Conservation (phyloP, 2,329 filamentous ascomycete species). For the Ophiosphaerella herpotricha region DNA sequence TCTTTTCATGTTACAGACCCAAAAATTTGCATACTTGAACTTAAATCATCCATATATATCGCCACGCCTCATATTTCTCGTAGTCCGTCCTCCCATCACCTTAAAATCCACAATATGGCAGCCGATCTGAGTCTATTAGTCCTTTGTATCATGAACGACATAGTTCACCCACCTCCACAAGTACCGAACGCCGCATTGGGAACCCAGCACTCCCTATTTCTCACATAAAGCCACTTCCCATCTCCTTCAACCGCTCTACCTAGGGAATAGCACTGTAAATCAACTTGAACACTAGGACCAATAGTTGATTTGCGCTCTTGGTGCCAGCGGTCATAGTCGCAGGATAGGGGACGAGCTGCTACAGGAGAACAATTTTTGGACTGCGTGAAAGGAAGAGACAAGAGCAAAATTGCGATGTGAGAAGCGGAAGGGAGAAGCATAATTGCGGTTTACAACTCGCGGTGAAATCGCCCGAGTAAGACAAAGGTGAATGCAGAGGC, state of each 20-base stretch:
- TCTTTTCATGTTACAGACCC: too few species aligned
- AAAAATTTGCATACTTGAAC: too few species aligned
- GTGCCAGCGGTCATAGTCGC: slow-evolving; percentile 5
- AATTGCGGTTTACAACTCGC: background rate
- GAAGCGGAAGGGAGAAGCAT: background rate
- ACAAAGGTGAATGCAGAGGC: background rate
- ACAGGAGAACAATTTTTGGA: slow-evolving; percentile 1
- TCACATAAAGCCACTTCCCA: slow-evolving; percentile 1
- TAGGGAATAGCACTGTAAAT: slow-evolving; percentile 1
- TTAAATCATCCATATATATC: too few species aligned
- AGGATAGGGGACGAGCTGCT: background rate
- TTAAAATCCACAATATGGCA: slow-evolving; percentile 1
- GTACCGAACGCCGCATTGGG: background rate
- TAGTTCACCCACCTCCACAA: background rate
- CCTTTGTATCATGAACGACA: too few species aligned
- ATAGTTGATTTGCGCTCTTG: slow-evolving; percentile 4
- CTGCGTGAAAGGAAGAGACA: background rate
- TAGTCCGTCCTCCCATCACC: too few species aligned
- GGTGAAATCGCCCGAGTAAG: background rate
- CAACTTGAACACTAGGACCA: background rate
- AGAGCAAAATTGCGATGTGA: too few species aligned
- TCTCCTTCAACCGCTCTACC: background rate
- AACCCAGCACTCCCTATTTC: slow-evolving; percentile 3
- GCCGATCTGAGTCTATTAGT: background rate
- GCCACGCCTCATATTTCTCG: too few species aligned